Conservation (phyloP, 352 stramenopile genomes). For the Phytophthora citricola region DNA sequence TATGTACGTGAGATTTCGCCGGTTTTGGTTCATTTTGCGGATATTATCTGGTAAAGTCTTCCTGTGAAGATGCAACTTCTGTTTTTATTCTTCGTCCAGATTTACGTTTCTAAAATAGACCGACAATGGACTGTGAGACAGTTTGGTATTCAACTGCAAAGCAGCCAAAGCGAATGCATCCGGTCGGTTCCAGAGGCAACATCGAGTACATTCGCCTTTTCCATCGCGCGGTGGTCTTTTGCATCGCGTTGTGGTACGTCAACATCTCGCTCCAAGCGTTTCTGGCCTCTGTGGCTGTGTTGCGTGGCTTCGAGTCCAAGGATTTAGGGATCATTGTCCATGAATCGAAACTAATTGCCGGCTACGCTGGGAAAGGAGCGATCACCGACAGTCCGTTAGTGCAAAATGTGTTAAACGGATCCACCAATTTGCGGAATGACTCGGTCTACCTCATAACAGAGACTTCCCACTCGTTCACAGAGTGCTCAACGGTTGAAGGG, state of each 20-base stretch:
- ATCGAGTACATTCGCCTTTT: conserved; percentile 11
- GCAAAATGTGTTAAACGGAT: conserved; percentile 16
- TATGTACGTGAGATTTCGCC: conserved; percentile 36
- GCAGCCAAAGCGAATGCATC: too few relatives aligned
- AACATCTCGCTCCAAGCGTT: conserved; percentile 22
- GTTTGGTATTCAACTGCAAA: too few relatives aligned
- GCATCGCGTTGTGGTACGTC: conserved; percentile 30
- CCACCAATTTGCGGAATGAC: conserved; percentile 27
- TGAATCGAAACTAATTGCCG: conserved; percentile 21
- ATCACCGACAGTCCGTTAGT: conserved; percentile 38
- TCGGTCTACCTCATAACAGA: conserved; percentile 39
- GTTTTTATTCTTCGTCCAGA: too few relatives aligned
- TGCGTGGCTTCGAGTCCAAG: conserved; percentile 28
- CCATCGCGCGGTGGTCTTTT: conserved; percentile 23
- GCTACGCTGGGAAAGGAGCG: conserved; percentile 18
- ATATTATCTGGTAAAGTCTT: too few relatives aligned
- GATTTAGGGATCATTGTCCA: conserved; percentile 15
- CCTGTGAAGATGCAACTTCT: too few relatives aligned
- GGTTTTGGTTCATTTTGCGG: not conserved
- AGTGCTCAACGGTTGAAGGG: conserved; percentile 4
- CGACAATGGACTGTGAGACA: too few relatives aligned
- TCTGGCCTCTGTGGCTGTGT: conserved; percentile 15
- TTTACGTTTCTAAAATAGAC: too few relatives aligned
- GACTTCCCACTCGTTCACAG: conserved; percentile 10
- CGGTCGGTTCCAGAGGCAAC: too few relatives aligned